These are phyloP conservation scores for Cutaneotrichosporon daszewskae DNA, from an alignment of 1,284 basidiomycete species.

Conservation along the genomic window DNA sequence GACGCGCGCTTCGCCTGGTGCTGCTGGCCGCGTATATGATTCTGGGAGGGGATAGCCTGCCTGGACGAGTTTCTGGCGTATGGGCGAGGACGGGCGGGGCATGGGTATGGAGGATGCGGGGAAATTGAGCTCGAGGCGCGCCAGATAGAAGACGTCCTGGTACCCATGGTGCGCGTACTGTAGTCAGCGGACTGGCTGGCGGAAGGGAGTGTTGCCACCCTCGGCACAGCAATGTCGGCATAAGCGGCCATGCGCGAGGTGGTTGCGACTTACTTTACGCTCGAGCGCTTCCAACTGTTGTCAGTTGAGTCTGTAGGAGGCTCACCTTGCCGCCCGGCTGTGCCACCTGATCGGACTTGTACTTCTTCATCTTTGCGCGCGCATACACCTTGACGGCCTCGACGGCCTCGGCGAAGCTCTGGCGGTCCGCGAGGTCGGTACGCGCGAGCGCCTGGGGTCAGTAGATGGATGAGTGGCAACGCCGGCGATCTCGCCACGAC, in stretches of 20 bases:
- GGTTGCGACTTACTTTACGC: background rate
- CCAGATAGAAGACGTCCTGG: conserved; percentile 30
- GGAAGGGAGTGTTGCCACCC: too few species aligned
- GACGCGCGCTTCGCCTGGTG: too few species aligned
- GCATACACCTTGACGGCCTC: conserved; percentile 26
- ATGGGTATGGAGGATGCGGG: conserved; percentile 17
- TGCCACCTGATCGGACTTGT: conserved; percentile 17
- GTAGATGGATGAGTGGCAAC: background rate
- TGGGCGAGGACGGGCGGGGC: conserved; percentile 17
- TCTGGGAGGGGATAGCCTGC: conserved; percentile 20
- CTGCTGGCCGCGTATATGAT: too few species aligned
- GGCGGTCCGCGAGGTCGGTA: conserved; percentile 17
- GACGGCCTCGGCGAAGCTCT: conserved; percentile 14
- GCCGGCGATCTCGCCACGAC: background rate
- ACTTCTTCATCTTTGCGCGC: conserved; percentile 24
- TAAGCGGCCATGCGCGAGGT: background rate
- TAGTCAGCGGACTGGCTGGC: too few species aligned
- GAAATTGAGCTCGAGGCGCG: conserved; percentile 20
- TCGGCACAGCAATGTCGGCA: background rate
- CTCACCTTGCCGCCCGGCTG: conserved; percentile 26
- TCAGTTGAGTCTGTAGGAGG: background rate
- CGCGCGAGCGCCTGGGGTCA: conserved; percentile 15
- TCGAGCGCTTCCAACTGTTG: conserved; percentile 1
- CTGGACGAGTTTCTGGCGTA: conserved; percentile 15
- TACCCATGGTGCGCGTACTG: conserved; percentile 25